phyloP scores from a whole-genome alignment of 2,329 filamentous ascomycete species.

The Diaporthe eres region DNA sequence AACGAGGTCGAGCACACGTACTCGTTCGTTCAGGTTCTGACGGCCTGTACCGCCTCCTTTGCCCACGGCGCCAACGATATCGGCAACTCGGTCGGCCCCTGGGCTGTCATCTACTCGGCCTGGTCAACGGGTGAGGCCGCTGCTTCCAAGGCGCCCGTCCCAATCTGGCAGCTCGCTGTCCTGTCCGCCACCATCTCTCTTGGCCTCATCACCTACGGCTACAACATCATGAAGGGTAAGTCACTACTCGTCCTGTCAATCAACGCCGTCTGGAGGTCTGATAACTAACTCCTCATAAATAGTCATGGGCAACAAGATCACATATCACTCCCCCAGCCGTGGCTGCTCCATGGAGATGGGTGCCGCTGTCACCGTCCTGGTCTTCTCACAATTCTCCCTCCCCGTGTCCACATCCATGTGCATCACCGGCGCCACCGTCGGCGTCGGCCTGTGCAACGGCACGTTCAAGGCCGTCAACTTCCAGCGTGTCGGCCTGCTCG shows the following conservation, averaged over 20 bases:
- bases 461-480: conserved; percentile 81
- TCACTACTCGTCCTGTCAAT: neutral
- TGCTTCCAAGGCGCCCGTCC: conserved; percentile 74
- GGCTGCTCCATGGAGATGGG: conserved; percentile 84
- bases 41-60: conserved; percentile 80
- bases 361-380: conserved; percentile 80
- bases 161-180: conserved; percentile 83
- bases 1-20: conserved; percentile 80
- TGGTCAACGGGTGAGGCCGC: conserved; percentile 75
- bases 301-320: conserved; percentile 88
- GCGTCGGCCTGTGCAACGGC: conserved; percentile 84
- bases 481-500: conserved; percentile 77
- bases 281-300: conserved; percentile 40
- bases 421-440: conserved; percentile 84
- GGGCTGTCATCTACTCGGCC: conserved; percentile 78
- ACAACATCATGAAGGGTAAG: conserved; percentile 87
- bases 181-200: conserved; percentile 73
- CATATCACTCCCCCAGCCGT: conserved; percentile 72
- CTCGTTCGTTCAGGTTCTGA: conserved; percentile 76
- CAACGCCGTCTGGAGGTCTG: neutral
- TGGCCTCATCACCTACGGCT: conserved; percentile 81
- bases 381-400: conserved; percentile 82
- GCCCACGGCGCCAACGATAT: conserved; percentile 85
- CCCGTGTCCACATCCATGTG: conserved; percentile 86
- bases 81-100: conserved; percentile 78